phyloP scores from a whole-genome alignment of 129 eudicot genomes.

The Mikania micrantha region DNA sequence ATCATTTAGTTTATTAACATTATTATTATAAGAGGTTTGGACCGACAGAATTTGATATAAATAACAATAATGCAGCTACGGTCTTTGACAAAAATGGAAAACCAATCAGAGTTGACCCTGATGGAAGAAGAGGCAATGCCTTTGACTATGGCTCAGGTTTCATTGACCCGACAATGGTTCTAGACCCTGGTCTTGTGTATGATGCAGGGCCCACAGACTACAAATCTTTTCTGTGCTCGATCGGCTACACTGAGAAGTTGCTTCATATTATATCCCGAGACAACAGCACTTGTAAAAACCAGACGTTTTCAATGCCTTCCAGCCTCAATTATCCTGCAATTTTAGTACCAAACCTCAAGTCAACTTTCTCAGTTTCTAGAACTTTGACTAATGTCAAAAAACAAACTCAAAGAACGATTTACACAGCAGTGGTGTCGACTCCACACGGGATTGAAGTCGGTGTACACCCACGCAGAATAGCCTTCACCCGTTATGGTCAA shows the following conservation, averaged over 20 bases:
- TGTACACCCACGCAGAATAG: slow-evolving; percentile 45
- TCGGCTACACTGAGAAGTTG: slow-evolving; percentile 46
- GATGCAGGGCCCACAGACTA: slow-evolving; percentile 68
- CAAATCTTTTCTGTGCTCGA: slow-evolving; percentile 81
- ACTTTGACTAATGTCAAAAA: slow-evolving; percentile 60
- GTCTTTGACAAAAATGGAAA: slow-evolving; percentile 52
- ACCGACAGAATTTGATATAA: slow-evolving; percentile 18
- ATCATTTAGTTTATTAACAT: not conserved
- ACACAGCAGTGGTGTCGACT: slow-evolving; percentile 48
- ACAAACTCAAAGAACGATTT: slow-evolving; percentile 30
- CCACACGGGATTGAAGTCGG: slow-evolving; percentile 62
- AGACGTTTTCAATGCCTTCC: slow-evolving; percentile 38
- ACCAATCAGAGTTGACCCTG: slow-evolving; percentile 62
- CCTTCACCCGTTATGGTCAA: slow-evolving; percentile 48
- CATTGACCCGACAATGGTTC: slow-evolving; percentile 58
- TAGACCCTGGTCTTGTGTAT: slow-evolving; percentile 73
- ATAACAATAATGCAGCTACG: slow-evolving; percentile 51
- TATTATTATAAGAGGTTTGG: not conserved
- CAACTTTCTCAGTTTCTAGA: slow-evolving; percentile 43
- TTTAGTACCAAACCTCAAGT: slow-evolving; percentile 54
- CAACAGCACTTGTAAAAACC: slow-evolving; percentile 55
- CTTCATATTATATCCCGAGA: slow-evolving; percentile 51
- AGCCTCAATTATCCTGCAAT: slow-evolving; percentile 80
- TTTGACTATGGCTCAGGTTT: slow-evolving; percentile 81
- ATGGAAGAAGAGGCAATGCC: slow-evolving; percentile 55